These are phyloP conservation scores for Beauveria medogensis DNA, from an alignment of 2,329 filamentous ascomycete species.

Conservation along the genomic window DNA sequence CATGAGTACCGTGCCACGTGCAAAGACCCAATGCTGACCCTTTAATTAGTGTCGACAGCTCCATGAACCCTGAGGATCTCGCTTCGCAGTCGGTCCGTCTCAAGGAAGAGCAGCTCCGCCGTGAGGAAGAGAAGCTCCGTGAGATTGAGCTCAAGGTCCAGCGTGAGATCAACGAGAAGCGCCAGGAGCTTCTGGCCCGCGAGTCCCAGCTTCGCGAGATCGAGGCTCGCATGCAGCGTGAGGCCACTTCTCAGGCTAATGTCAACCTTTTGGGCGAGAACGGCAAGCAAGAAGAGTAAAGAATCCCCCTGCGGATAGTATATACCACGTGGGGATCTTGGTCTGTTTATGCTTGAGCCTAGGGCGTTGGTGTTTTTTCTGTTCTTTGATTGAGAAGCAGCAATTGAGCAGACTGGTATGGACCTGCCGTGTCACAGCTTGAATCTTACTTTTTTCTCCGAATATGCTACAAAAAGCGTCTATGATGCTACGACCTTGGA, in stretches of 20 bases:
- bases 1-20: background rate
- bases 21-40: slow-evolving; percentile 22
- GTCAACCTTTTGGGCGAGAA: slow-evolving; percentile 7
- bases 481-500: slow-evolving; percentile 25
- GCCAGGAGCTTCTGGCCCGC: slow-evolving; percentile 92
- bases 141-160: slow-evolving; percentile 99
- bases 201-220: slow-evolving; percentile 99
- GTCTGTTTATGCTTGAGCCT: slow-evolving; percentile 34
- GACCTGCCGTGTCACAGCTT: slow-evolving; percentile 29
- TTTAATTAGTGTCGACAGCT: slow-evolving; percentile 51
- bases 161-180: slow-evolving; percentile 99
- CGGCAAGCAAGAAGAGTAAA: slow-evolving; percentile 45
- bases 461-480: slow-evolving; percentile 20
- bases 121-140: slow-evolving; percentile 98
- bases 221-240: slow-evolving; percentile 91
- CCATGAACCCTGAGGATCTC: slow-evolving; percentile 96
- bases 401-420: slow-evolving; percentile 29
- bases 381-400: slow-evolving; percentile 35
- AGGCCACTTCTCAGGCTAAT: slow-evolving; percentile 55
- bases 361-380: slow-evolving; percentile 39
- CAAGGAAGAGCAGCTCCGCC: slow-evolving; percentile 98
- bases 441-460: slow-evolving; percentile 26
- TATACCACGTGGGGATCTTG: slow-evolving; percentile 20
- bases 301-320: slow-evolving; percentile 6
- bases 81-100: slow-evolving; percentile 95